Conservation (phyloP, 495 filamentous ascomycete genomes). For the Parathielavia appendiculata region DNA sequence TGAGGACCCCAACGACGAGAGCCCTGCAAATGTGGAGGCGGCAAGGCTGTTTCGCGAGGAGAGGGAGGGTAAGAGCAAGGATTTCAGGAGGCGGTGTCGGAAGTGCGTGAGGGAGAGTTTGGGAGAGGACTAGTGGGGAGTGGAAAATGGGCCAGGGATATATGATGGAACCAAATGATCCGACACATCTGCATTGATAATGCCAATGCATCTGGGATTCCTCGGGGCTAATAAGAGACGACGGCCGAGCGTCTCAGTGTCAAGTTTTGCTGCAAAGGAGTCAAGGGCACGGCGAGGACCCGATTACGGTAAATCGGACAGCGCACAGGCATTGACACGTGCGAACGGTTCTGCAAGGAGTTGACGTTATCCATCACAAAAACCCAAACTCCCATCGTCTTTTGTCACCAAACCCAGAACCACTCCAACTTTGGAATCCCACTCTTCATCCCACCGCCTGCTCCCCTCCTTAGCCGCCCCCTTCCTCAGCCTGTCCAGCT, state of each 20-base stretch:
- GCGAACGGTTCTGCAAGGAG: too few relatives aligned
- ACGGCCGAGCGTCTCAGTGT: too few relatives aligned
- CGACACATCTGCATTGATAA: too few relatives aligned
- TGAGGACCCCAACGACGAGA: constrained; percentile 89
- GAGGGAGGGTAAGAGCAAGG: constrained; percentile 51
- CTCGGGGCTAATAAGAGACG: too few relatives aligned
- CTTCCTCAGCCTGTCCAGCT: constrained; percentile 57
- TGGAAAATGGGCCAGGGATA: not conserved
- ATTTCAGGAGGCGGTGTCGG: constrained; percentile 71
- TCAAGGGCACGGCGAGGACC: not conserved
- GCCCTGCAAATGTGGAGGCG: constrained; percentile 91
- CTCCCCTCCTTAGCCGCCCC: constrained; percentile 74
- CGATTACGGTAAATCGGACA: not conserved
- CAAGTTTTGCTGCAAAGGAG: too few relatives aligned
- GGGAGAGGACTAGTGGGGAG: constrained; percentile 53
- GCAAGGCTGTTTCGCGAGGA: constrained; percentile 84
- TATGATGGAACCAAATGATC: not conserved
- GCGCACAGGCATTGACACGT: too few relatives aligned
- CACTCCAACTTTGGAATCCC: constrained; percentile 71
- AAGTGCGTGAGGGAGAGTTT: constrained; percentile 79
- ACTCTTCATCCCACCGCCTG: constrained; percentile 89
- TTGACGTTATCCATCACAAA: not conserved
- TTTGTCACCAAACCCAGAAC: constrained; percentile 55
- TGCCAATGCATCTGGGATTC: too few relatives aligned
- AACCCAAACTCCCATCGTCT: not conserved